Evolutionary conservation across 2,329 filamentous ascomycete species (phyloP).

Genomic region (Grosmannia huntii): DNA sequence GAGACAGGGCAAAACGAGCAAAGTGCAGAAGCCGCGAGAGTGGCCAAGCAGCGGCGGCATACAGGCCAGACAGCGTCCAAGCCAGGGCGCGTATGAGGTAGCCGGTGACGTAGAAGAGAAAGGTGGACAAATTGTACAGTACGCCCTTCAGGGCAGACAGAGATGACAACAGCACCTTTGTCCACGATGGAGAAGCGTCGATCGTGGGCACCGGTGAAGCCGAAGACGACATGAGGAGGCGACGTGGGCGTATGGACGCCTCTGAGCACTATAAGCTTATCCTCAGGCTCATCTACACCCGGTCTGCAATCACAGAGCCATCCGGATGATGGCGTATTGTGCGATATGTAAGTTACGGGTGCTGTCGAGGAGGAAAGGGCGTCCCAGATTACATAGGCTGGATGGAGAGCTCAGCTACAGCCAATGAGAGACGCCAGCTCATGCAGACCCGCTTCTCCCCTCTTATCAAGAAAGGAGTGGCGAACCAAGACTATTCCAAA

Average conservation of each 20-base stretch:
- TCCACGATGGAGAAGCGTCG: not conserved
- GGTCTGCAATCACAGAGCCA: not conserved
- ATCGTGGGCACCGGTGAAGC: not conserved
- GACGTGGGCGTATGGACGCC: not conserved
- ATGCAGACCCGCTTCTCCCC: not conserved
- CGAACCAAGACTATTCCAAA: not conserved
- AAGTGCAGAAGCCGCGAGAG: slow-evolving; percentile 13
- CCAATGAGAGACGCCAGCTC: not conserved
- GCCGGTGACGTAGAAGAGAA: not conserved
- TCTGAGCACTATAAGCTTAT: not conserved
- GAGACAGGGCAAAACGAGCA: slow-evolving; percentile 23
- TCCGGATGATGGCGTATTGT: not conserved
- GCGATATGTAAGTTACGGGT: not conserved
- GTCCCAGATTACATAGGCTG: not conserved
- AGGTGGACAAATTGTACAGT: not conserved
- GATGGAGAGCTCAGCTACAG: not conserved
- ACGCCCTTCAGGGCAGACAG: not conserved
- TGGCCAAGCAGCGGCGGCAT: slow-evolving; percentile 7
- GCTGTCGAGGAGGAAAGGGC: not conserved
- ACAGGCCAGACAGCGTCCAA: slow-evolving; percentile 2
- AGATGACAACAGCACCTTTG: slow-evolving; percentile 2
- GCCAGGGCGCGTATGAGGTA: not conserved
- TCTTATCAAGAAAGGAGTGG: not conserved
- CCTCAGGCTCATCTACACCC: not conserved
- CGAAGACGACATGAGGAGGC: not conserved